phyloP scores from a whole-genome alignment of 164 flowering plant species.

The Vitis labrusca region DNA sequence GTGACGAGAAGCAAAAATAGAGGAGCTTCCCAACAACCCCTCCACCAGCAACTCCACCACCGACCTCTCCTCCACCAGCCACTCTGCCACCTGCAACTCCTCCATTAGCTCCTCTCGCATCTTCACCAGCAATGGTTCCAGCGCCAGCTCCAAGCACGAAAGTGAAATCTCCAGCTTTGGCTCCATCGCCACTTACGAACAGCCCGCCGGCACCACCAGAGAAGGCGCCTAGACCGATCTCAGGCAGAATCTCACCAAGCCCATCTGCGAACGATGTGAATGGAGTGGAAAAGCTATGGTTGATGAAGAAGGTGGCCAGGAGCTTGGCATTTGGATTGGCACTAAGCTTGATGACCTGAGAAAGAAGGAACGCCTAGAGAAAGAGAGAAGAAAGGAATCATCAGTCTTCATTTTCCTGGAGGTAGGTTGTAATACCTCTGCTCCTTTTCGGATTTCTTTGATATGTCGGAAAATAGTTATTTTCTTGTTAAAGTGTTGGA shows the following conservation, averaged over 20 bases:
- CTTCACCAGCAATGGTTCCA: slow-evolving; percentile 30
- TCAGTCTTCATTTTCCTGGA: too few relatives aligned
- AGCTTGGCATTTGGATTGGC: slow-evolving; percentile 39
- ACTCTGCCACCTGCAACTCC: slow-evolving; percentile 21
- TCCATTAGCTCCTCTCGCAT: slow-evolving; percentile 14
- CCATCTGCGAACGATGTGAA: slow-evolving; percentile 34
- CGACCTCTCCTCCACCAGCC: neutral
- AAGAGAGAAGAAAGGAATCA: too few relatives aligned
- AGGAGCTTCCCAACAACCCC: slow-evolving; percentile 1
- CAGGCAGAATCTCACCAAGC: slow-evolving; percentile 19
- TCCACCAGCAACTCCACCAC: neutral
- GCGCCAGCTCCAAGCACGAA: slow-evolving; percentile 41
- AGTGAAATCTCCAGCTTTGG: slow-evolving; percentile 22
- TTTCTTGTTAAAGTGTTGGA: too few relatives aligned
- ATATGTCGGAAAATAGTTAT: too few relatives aligned
- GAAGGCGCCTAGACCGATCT: slow-evolving; percentile 32
- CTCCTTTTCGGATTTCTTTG: too few relatives aligned
- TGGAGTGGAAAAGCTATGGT: slow-evolving; percentile 39
- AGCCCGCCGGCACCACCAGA: slow-evolving; percentile 43
- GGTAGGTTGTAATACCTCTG: too few relatives aligned
- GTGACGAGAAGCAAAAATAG: too few relatives aligned
- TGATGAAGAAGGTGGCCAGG: slow-evolving; percentile 26
- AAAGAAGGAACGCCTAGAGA: neutral
- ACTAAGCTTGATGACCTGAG: slow-evolving; percentile 18
- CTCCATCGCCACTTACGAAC: slow-evolving; percentile 17